Conservation (phyloP, 1,139 yeast species). For the Pichia sp. region DNA sequence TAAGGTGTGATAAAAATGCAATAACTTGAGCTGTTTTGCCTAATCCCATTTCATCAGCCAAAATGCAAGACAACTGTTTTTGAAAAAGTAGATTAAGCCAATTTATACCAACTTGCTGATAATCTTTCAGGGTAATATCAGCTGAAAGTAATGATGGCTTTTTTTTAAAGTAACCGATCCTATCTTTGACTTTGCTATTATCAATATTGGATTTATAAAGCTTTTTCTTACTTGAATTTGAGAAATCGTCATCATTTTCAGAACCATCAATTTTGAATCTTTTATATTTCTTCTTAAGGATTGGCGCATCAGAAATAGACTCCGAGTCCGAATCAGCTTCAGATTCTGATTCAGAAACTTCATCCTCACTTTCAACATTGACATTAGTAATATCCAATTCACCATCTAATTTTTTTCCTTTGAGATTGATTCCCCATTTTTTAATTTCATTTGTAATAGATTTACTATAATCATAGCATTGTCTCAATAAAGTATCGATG, state of each 20-base stretch:
- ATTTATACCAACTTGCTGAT: conserved; percentile 92
- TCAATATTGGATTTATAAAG: conserved; percentile 10
- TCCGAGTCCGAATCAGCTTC: not conserved
- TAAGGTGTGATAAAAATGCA: conserved; percentile 82
- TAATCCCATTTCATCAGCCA: conserved; percentile 97
- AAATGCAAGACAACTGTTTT: conserved; percentile 76
- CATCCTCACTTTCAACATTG: conserved; percentile 26
- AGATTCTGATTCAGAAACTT: not conserved
- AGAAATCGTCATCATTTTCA: conserved; percentile 17
- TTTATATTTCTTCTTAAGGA: conserved; percentile 7
- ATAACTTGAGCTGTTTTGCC: conserved; percentile 97
- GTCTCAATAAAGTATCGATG: conserved; percentile 79
- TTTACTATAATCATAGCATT: conserved; percentile 75
- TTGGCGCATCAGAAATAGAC: conserved; percentile 3
- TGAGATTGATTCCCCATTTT: conserved; percentile 78
- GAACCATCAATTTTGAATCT: conserved; percentile 18
- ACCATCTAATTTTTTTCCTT: conserved; percentile 44
- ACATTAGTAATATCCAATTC: conserved; percentile 52
- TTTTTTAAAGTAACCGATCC: conserved; percentile 49
- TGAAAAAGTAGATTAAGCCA: conserved; percentile 83
- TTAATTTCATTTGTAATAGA: conserved; percentile 65
- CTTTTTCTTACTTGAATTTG: conserved; percentile 1
- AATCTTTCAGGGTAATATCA: conserved; percentile 67
- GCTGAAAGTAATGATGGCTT: conserved; percentile 64
- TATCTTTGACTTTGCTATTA: conserved; percentile 8